phyloP scores from a whole-genome alignment of 2,329 filamentous ascomycete species.

The Aaosphaeria pasadenensis region DNA sequence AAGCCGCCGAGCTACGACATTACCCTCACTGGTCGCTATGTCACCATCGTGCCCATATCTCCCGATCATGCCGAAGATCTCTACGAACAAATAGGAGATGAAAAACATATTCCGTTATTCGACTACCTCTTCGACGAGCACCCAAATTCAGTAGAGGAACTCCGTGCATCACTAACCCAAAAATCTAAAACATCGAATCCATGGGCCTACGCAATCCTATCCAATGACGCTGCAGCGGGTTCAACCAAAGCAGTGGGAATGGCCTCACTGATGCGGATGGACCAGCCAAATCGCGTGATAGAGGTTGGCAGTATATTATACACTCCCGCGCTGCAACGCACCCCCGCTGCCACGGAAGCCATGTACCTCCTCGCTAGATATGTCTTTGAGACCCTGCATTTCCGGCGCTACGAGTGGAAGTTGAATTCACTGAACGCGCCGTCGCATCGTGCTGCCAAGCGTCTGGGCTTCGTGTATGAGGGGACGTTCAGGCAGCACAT shows the following conservation, averaged over 20 bases:
- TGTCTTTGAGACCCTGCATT: slow-evolving; percentile 52
- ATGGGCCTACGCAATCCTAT: slow-evolving; percentile 1
- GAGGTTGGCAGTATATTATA: slow-evolving; percentile 60
- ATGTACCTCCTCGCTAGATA: slow-evolving; percentile 56
- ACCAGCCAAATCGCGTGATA: slow-evolving; percentile 43
- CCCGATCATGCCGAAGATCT: neutral
- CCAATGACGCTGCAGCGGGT: neutral
- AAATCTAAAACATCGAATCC: neutral
- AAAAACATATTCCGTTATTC: neutral
- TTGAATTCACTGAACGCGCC: slow-evolving; percentile 56
- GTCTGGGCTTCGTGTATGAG: slow-evolving; percentile 60
- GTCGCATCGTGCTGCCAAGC: slow-evolving; percentile 53
- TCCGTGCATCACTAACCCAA: neutral
- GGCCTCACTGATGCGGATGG: neutral
- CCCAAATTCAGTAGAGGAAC: neutral
- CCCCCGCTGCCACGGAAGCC: slow-evolving; percentile 56
- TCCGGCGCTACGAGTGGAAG: slow-evolving; percentile 63
- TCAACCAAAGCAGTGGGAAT: neutral
- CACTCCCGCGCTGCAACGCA: slow-evolving; percentile 50
- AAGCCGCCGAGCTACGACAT: neutral
- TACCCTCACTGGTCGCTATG: neutral
- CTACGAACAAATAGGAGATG: neutral
- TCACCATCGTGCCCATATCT: neutral
- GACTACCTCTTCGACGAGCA: slow-evolving; percentile 1
- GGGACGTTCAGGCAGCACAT: slow-evolving; percentile 62